Conservation (phyloP, 495 filamentous ascomycete genomes). For the Glutinoglossum americanum region DNA sequence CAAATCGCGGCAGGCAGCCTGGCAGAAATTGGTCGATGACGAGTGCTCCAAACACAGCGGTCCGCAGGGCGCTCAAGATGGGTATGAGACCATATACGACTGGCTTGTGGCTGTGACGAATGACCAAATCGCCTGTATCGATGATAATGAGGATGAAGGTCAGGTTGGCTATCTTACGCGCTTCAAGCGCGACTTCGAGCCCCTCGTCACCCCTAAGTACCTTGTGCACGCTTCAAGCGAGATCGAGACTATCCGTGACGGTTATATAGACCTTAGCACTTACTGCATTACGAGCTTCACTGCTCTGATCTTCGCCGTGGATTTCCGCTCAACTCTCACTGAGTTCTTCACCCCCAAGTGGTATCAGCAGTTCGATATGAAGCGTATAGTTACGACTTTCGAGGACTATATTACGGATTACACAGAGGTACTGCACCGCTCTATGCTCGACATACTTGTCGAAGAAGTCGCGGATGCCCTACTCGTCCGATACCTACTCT, state of each 20-base stretch:
- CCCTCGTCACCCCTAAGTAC: conserved; percentile 63
- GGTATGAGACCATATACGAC: conserved; percentile 62
- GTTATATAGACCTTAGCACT: conserved; percentile 81
- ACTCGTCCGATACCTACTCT: conserved; percentile 63
- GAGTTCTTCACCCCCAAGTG: conserved; percentile 82
- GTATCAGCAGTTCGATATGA: conserved; percentile 67
- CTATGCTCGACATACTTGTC: conserved; percentile 66
- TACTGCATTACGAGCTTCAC: conserved; percentile 77
- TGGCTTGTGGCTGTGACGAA: conserved; percentile 95
- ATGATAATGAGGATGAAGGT: conserved; percentile 55
- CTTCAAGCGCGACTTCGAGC: conserved; percentile 58
- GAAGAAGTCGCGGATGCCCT: conserved; percentile 84
- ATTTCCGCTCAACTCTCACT: conserved; percentile 59
- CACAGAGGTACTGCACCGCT: conserved; percentile 53
- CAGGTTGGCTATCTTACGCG: conserved; percentile 55
- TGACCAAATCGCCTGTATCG: conserved; percentile 94
- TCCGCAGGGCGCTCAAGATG: conserved; percentile 37
- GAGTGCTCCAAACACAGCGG: conserved; percentile 51
- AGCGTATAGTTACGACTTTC: conserved; percentile 76
- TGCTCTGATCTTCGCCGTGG: conserved; percentile 60
- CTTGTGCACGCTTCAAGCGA: conserved; percentile 45
- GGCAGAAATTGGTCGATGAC: conserved; percentile 75
- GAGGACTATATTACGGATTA: conserved; percentile 88
- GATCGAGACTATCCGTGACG: conserved; percentile 53
- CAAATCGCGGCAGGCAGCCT: conserved; percentile 54